These are phyloP conservation scores for Vitis hybrid DNA, from an alignment of 177 flowering plant genomes.

Conservation along the genomic window DNA sequence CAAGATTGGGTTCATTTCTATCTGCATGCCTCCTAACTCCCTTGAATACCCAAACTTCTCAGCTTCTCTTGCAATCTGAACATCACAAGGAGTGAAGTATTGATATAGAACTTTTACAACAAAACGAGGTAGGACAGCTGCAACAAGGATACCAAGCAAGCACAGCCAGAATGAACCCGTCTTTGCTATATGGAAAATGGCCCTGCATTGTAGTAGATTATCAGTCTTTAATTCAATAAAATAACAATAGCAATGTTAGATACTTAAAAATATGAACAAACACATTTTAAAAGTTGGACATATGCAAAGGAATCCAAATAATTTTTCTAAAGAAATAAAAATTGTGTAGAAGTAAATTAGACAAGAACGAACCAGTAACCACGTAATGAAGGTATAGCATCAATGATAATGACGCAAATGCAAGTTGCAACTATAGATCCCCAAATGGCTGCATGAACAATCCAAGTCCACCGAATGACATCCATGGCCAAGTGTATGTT, in stretches of 20 bases:
- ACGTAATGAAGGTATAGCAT: conserved; percentile 53
- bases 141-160: conserved; percentile 56
- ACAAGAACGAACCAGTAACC: conserved; percentile 75
- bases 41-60: conserved; percentile 56
- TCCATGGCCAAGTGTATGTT: conserved; percentile 96
- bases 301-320: too few relatives aligned
- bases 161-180: conserved; percentile 65
- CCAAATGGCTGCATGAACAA: conserved; percentile 88
- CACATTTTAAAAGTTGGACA: too few relatives aligned
- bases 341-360: background rate
- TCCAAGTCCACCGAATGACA: conserved; percentile 81
- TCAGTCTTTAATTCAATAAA: too few relatives aligned
- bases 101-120: conserved; percentile 56
- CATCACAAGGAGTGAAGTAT: conserved; percentile 52
- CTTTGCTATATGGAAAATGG: conserved; percentile 54
- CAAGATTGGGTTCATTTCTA: conserved; percentile 54
- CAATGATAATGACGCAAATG: conserved; percentile 74
- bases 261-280: too few relatives aligned
- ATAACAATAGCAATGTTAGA: too few relatives aligned
- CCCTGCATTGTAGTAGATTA: conserved; percentile 46
- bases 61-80: conserved; percentile 79
- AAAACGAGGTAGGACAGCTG: conserved; percentile 74
- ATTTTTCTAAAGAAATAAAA: too few relatives aligned
- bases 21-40: conserved; percentile 33
- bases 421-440: conserved; percentile 81